A percentile compares a stretch with the other conserved stretches of the same genome.
Conservation (phyloP, 352 stramenopile species). For the Blastocystis sp. region DNA sequence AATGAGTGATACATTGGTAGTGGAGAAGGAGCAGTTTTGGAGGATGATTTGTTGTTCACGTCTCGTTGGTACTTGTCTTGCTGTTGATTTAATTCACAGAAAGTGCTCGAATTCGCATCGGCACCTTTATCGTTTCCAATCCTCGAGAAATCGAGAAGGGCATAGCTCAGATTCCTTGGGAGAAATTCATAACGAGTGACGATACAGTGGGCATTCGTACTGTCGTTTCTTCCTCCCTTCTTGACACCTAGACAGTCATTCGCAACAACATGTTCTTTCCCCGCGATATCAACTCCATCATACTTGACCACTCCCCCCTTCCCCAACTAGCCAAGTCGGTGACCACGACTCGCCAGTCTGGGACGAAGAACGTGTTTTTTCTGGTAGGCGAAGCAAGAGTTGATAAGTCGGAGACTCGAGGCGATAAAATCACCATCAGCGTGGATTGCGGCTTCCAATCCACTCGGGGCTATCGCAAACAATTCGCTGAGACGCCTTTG, state of each 20-base stretch:
- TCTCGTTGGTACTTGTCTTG: not conserved
- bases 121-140: slow-evolving; percentile 36
- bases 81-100: not conserved
- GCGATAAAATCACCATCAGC: slow-evolving; percentile 40
- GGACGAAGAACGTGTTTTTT: slow-evolving; percentile 31
- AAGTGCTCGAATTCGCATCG: slow-evolving; percentile 6
- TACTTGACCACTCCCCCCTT: not conserved
- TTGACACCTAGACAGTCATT: slow-evolving; percentile 2
- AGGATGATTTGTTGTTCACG: slow-evolving; percentile 37
- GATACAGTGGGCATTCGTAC: not conserved
- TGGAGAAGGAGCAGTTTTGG: slow-evolving; percentile 50
- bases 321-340: not conserved
- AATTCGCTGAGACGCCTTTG: not conserved
- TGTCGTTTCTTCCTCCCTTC: not conserved
- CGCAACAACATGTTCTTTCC: slow-evolving; percentile 59
- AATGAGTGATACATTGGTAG: not conserved
- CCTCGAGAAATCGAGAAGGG: not conserved
- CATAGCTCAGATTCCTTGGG: slow-evolving; percentile 19
- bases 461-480: slow-evolving; percentile 21
- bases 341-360: not conserved
- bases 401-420: not conserved
- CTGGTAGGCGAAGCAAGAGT: not conserved
- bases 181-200: slow-evolving; percentile 32
- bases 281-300: slow-evolving; percentile 29
- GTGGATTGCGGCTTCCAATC: slow-evolving; percentile 17